A percentile compares a stretch with the other conserved stretches of the same genome.
These are phyloP conservation scores for Xerocomellus chrysenteron DNA, from an alignment of 768 basidiomycete species.

Conservation along the genomic window DNA sequence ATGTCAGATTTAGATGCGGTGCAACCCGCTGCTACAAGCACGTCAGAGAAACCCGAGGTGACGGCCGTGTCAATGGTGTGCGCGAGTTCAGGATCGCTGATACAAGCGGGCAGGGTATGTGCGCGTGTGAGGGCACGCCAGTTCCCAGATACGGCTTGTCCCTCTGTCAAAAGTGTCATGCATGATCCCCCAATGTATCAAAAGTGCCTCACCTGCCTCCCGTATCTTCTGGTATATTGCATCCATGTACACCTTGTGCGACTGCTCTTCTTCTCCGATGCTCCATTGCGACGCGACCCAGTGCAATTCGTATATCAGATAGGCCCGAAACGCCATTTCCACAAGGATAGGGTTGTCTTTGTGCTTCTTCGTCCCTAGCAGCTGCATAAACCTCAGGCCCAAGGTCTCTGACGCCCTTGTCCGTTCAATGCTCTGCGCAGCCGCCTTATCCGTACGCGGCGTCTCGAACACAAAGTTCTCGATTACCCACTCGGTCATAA, in stretches of 20 bases:
- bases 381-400: constrained; percentile 17
- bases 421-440: constrained; percentile 3
- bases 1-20: constrained; percentile 21
- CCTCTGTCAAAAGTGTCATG: constrained; percentile 30
- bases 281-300: constrained; percentile 24
- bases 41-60: constrained; percentile 24
- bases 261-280: constrained; percentile 15
- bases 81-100: constrained; percentile 17
- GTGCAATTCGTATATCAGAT: constrained; percentile 21
- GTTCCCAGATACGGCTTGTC: constrained; percentile 41
- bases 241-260: constrained; percentile 18
- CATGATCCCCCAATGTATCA: background rate
- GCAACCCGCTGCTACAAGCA: constrained; percentile 28
- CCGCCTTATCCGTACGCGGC: constrained; percentile 2
- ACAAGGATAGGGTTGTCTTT: constrained; percentile 30
- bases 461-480: constrained; percentile 35
- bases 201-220: constrained; percentile 31
- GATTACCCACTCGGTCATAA: constrained; percentile 43
- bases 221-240: constrained; percentile 34
- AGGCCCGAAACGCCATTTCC: constrained; percentile 33
- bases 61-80: constrained; percentile 8
- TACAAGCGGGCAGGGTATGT: constrained; percentile 11
- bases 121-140: constrained; percentile 42
- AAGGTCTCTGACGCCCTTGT: constrained; percentile 11
- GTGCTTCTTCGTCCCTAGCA: constrained; percentile 21